A percentile compares a stretch with the other conserved stretches of the same genome.
phyloP scores from a whole-genome alignment of 345 rosid genomes.

The Ailanthus altissimus region DNA sequence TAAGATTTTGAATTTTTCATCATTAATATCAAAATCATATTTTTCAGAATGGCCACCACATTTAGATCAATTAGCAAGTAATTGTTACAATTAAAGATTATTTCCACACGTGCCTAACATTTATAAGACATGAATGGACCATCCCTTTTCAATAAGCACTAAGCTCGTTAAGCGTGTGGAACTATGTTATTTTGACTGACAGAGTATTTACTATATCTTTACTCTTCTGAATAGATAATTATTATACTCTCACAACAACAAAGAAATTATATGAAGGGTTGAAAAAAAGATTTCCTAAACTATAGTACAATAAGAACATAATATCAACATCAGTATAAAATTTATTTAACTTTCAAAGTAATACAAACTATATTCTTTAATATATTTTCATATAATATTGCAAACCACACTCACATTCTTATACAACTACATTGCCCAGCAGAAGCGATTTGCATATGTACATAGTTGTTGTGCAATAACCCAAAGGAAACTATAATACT shows the following conservation, averaged over 20 bases:
- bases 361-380: background rate
- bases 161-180: background rate
- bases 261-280: background rate
- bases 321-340: background rate
- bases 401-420: background rate
- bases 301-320: background rate
- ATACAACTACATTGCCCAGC: background rate
- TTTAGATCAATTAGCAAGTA: background rate
- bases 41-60: background rate
- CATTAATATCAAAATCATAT: background rate
- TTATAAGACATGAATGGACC: too few relatives aligned
- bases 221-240: background rate
- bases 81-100: background rate
- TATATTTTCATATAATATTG: background rate
- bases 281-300: background rate
- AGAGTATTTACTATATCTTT: background rate
- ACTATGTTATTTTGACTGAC: background rate
- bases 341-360: background rate
- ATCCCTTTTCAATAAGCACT: background rate
- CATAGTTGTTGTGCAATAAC: background rate
- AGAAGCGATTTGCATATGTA: background rate
- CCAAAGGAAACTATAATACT: background rate
- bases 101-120: background rate
- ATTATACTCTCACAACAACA: background rate
- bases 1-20: background rate